A percentile compares a stretch with the other conserved stretches of the same genome.
These are phyloP conservation scores for Agaricus subrufescens DNA, from an alignment of 768 basidiomycete genomes.

Conservation along the genomic window DNA sequence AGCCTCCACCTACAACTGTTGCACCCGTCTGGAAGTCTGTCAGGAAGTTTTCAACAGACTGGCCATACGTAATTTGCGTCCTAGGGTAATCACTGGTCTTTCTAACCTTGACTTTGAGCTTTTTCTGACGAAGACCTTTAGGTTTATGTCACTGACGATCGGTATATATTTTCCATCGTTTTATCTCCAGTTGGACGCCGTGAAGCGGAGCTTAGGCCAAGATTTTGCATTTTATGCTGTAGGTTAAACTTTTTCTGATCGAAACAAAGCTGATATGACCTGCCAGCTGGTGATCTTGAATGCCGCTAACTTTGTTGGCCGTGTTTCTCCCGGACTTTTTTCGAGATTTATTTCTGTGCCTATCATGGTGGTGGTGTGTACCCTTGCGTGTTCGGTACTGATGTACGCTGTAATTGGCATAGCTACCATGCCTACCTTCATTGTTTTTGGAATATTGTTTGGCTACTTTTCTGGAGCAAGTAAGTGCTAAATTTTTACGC, in stretches of 20 bases:
- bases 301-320: conserved; percentile 14
- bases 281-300: conserved; percentile 19
- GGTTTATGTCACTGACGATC: conserved; percentile 17
- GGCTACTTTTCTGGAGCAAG: conserved; percentile 29
- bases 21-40: conserved; percentile 1
- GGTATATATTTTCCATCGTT: conserved; percentile 32
- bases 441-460: conserved; percentile 32
- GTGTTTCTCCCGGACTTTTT: conserved; percentile 13
- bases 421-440: conserved; percentile 22
- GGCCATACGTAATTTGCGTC: conserved; percentile 1
- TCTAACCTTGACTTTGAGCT: neutral
- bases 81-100: conserved; percentile 5
- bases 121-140: neutral
- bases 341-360: conserved; percentile 13
- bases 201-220: conserved; percentile 23
- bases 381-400: conserved; percentile 14
- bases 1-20: conserved; percentile 2
- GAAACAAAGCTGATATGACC: neutral
- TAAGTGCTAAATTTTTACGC: conserved; percentile 3
- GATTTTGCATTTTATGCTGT: conserved; percentile 39
- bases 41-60: conserved; percentile 1
- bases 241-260: neutral
- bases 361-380: conserved; percentile 12
- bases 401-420: conserved; percentile 32
- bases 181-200: conserved; percentile 35